phyloP scores from a whole-genome alignment of 2,329 filamentous ascomycete genomes.

The Colletotrichum horii region DNA sequence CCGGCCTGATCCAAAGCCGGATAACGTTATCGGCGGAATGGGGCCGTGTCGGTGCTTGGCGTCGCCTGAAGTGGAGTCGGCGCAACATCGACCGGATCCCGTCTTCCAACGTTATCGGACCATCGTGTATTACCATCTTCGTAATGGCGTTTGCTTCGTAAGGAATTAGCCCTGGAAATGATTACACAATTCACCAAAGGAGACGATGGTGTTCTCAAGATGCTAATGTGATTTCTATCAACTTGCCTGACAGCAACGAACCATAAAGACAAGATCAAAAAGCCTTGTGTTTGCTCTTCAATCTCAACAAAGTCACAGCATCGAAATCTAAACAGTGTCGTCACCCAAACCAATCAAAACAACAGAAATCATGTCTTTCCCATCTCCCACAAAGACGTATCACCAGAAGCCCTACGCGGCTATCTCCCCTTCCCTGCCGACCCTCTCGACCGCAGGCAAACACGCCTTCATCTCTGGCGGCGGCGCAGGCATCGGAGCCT shows the following conservation, averaged over 20 bases:
- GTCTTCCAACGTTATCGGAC: neutral
- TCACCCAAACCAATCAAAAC: neutral
- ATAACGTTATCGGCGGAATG: neutral
- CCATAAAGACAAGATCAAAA: neutral
- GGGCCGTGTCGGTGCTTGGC: neutral
- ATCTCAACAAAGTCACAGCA: neutral
- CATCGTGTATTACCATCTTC: neutral
- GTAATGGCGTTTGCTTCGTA: neutral
- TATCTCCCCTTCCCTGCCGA: conserved; percentile 27
- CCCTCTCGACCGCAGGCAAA: conserved; percentile 39
- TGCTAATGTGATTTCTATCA: fast-evolving
- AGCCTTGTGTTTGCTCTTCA: fast-evolving
- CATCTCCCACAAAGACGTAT: conserved; percentile 23
- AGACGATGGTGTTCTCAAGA: fast-evolving
- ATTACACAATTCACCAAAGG: neutral
- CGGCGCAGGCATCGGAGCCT: conserved; percentile 55
- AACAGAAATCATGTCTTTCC: conserved; percentile 3
- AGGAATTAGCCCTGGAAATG: fast-evolving
- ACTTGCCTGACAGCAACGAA: neutral
- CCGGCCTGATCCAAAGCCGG: neutral
- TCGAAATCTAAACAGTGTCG: fast-evolving
- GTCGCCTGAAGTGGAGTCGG: neutral
- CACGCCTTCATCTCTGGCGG: conserved; percentile 61
- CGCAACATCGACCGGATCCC: neutral
- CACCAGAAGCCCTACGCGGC: conserved; percentile 27